Base-by-base conservation (phyloP, 2,329 filamentous ascomycete species). In the Scedosporium apiospermum region DNA sequence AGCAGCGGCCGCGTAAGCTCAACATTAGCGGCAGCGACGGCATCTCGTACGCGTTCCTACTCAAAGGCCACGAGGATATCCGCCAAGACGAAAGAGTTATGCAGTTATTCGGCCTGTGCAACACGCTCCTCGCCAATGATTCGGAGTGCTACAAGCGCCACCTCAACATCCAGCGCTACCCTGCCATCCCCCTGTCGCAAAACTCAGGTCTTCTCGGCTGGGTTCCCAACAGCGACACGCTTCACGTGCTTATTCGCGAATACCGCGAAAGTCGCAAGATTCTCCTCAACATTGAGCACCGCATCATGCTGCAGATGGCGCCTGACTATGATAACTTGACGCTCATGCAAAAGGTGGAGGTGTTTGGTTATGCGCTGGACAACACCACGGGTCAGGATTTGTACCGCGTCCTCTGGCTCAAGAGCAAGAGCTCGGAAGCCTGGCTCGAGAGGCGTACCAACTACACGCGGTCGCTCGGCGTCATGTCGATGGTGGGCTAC, bases 401-500 rank as follows among this genome's bases (percentile, higher is more conserved):
- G 27, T 99, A 99, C 76, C 90, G 95, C 44, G 93, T 99, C 1
- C 80, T 99, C 42, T 99, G 96, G 95, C 83, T 99, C 68, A 99
- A 99, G 84, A 96, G 91, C 71, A 97, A 97, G 81, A 96, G 90
- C 65, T 97, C 93, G 0, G 95, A 99, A 75, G 89, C 93, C 1
- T 99, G 95, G 95, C 86, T 99, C 41, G 95, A 98, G 75, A 85
- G 95, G 53, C 89, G 95, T 61, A 99, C 96, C n/a, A 99, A 96
- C 73, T 99, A 99, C 77, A 99, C 95, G 18, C 89, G 95, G 63
- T 98, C 93, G 1, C 82, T 99, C 1, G 95, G 91, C 68, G 95
- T 99, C 70, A 99, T 99, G 95, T 97, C 92, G n/a, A 99, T 99
- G 92, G 95, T 98, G n/a, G 95, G 95, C 66, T 99, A 99, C 75